Conservation (phyloP, 306 rosid species). For the Clitoria ternatea region DNA sequence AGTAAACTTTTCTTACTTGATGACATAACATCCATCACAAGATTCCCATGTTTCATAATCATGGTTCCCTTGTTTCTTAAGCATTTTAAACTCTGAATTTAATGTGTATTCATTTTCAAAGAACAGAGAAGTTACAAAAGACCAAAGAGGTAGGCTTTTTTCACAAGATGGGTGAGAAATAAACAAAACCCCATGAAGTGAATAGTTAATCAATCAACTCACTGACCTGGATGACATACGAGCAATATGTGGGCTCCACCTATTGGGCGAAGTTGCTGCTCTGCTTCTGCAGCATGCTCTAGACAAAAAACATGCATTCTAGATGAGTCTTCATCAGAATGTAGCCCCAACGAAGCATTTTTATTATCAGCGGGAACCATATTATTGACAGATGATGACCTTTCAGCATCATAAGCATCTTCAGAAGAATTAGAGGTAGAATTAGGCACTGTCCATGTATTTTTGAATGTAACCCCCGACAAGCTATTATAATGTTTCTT, state of each 20-base stretch:
- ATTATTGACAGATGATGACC: conserved; percentile 41
- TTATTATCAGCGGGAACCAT: conserved; percentile 32
- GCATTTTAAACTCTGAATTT: conserved; percentile 7
- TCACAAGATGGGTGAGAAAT: conserved; percentile 17
- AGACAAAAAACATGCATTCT: conserved; percentile 97
- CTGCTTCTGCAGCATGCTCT: conserved; percentile 93
- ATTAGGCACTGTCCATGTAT: conserved; percentile 33
- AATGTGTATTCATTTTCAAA: not conserved
- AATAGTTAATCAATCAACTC: conserved; percentile 21
- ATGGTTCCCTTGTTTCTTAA: not conserved
- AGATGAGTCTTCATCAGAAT: conserved; percentile 72
- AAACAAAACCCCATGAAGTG: conserved; percentile 11
- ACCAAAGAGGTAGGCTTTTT: not conserved
- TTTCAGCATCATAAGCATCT: conserved; percentile 44
- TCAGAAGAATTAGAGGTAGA: conserved; percentile 32
- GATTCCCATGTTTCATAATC: not conserved
- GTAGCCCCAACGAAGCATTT: conserved; percentile 41
- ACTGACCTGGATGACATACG: conserved; percentile 95
- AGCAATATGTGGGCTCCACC: conserved; percentile 87
- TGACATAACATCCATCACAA: not conserved
- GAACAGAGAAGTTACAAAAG: conserved; percentile 1
- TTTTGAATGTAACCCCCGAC: conserved; percentile 40
- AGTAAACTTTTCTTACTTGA: not conserved
- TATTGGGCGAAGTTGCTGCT: conserved; percentile 77
- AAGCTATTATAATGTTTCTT: conserved; percentile 40